These are phyloP conservation scores for Smallanthus sonchifolius DNA, from an alignment of 129 eudicot genomes.

Conservation along the genomic window DNA sequence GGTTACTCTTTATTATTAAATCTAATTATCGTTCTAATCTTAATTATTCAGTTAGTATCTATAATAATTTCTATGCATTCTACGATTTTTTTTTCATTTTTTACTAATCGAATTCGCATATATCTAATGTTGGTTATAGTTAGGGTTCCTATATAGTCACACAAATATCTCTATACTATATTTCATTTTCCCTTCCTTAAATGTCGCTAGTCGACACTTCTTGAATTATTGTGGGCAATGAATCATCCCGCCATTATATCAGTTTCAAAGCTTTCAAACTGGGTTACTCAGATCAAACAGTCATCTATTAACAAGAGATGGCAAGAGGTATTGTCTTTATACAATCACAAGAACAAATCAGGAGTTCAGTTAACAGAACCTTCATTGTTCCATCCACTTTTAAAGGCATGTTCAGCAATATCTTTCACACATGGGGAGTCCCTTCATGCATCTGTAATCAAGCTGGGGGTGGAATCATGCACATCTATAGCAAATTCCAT, in stretches of 20 bases:
- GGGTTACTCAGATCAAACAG: constrained; percentile 41
- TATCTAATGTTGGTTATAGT: too few relatives aligned
- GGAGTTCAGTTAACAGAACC: constrained; percentile 45
- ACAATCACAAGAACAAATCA: constrained; percentile 32
- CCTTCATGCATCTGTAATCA: constrained; percentile 64
- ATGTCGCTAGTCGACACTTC: not conserved
- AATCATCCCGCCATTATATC: constrained; percentile 25
- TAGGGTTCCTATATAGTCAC: too few relatives aligned
- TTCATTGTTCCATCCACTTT: constrained; percentile 52
- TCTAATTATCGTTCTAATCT: too few relatives aligned
- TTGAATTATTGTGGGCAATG: constrained; percentile 20
- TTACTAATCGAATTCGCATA: too few relatives aligned
- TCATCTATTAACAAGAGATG: constrained; percentile 35
- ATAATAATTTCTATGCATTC: too few relatives aligned
- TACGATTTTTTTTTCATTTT: too few relatives aligned
- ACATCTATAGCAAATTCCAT: constrained; percentile 60
- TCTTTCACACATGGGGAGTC: constrained; percentile 45
- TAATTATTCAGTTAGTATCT: too few relatives aligned
- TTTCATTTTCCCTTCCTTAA: too few relatives aligned
- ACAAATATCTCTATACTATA: too few relatives aligned
- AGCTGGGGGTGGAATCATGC: constrained; percentile 57
- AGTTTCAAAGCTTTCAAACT: constrained; percentile 30
- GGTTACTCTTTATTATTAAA: too few relatives aligned
- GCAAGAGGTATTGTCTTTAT: constrained; percentile 42
- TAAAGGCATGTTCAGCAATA: constrained; percentile 52